A percentile compares a stretch with the other conserved stretches of the same genome.
Conservation (phyloP, 2,329 filamentous ascomycete genomes). For the Pyricularia sp. region DNA sequence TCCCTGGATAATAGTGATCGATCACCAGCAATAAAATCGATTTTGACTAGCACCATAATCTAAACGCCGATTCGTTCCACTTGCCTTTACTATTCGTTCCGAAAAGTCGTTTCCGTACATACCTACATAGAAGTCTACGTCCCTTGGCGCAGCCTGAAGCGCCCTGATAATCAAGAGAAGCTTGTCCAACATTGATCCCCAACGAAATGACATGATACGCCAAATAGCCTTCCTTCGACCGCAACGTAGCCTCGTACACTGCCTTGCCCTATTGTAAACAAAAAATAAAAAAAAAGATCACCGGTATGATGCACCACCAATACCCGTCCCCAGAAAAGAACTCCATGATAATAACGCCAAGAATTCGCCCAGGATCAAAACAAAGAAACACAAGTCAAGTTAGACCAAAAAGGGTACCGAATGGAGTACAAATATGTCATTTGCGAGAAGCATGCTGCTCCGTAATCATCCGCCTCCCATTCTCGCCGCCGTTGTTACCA, state of each 20-base stretch:
- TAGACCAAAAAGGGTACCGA: not conserved
- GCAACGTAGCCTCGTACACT: not conserved
- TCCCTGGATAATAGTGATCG: not conserved
- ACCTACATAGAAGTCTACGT: not conserved
- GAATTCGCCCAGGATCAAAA: not conserved
- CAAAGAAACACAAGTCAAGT: not conserved
- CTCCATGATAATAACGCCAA: not conserved
- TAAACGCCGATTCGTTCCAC: not conserved
- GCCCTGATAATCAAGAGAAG: not conserved
- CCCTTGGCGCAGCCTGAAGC: not conserved
- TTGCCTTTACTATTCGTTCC: not conserved
- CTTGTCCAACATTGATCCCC: not conserved
- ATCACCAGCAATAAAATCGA: too few relatives aligned
- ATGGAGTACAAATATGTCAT: not conserved
- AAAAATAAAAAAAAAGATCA: not conserved
- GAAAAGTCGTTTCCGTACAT: not conserved
- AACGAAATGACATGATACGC: not conserved
- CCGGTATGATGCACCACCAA: not conserved
- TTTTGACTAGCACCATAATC: not conserved
- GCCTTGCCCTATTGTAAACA: not conserved
- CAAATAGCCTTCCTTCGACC: not conserved
- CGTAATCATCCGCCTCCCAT: constrained; percentile 1
- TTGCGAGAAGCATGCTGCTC: not conserved
- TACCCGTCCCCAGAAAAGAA: not conserved
- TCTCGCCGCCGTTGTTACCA: constrained; percentile 13